Base-by-base conservation (phyloP, 176 grass and related monocot genomes). In the Musa schizocarpa region DNA sequence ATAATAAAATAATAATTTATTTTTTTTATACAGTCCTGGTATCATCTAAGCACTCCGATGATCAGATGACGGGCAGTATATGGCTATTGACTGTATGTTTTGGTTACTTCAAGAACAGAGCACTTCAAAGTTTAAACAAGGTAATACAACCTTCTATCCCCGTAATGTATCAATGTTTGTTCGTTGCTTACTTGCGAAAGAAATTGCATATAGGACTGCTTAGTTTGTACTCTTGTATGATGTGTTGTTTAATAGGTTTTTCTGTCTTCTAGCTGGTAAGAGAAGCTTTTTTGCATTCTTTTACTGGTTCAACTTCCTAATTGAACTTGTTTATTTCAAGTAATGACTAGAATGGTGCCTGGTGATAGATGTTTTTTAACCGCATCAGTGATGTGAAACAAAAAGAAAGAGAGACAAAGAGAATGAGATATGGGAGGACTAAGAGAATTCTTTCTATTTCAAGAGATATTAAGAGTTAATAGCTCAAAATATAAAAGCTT, bases 1-100 rank as follows among this genome's bases (percentile, higher is more conserved):
- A 3, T 29, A 29, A 3, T 29, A 3, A 29, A 29, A 3, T 29
- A 3, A 29, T 29, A 29, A 2, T 3, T 3, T 29, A 24, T 29
- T 3, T 3, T 3, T 29, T 2, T 29, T 3, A 29, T 3, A 83
- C 74, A 86, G 86, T 81, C 25, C 84, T 79, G 85, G 74, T 84
- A 81, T 85, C 57, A 82, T 94, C 24, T 90, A 99, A 23, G 82
- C 95, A 76, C 75, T 99, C 53, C 82, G 86, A 13, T 99, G 90
- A 77, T 94, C 95, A 68, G 95, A 94, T 94, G 95, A 99, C 78
- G 94, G 95, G 95, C 95, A 99, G 53, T 92, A 89, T 81, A 99
- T 99, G 95, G 90, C 95, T 74, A 84, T 94, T 80, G 95, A 94
- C 85, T 99, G 95, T 82, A 82, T 99, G 69, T 81, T 99, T 79